Percentiles rank a stretch among this genome's conserved stretches.
Evolutionary conservation across 768 basidiomycete genomes (phyloP).

Genomic region (Hericium rajendrae): DNA sequence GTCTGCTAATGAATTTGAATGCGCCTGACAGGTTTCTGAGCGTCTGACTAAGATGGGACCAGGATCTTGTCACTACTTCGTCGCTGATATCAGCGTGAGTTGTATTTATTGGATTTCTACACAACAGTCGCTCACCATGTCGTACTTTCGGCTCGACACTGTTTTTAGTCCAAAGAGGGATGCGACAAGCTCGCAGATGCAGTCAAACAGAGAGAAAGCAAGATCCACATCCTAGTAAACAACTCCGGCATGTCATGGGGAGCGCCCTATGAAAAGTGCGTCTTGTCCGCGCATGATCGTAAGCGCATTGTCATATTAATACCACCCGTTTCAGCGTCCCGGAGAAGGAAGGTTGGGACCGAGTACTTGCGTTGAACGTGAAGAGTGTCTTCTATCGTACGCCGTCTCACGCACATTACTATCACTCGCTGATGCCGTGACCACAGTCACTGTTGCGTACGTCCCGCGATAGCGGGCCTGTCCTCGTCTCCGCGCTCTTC

Average conservation of each 20-base stretch:
- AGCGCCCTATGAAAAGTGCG: slow-evolving; percentile 45
- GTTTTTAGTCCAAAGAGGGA: slow-evolving; percentile 58
- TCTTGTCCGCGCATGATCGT: neutral
- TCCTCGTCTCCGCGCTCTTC: too few species aligned
- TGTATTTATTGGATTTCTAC: neutral
- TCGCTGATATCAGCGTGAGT: slow-evolving; percentile 65
- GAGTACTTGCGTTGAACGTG: slow-evolving; percentile 73
- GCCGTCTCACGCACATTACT: neutral
- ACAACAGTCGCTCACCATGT: neutral
- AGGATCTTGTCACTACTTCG: slow-evolving; percentile 61
- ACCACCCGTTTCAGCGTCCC: slow-evolving; percentile 34
- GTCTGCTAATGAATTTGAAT: slow-evolving; percentile 7
- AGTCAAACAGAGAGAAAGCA: slow-evolving; percentile 59
- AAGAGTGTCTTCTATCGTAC: slow-evolving; percentile 80
- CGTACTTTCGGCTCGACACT: neutral
- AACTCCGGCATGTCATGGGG: slow-evolving; percentile 81
- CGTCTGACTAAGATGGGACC: slow-evolving; percentile 53
- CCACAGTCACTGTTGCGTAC: slow-evolving; percentile 44
- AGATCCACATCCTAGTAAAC: slow-evolving; percentile 76
- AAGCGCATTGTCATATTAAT: neutral
- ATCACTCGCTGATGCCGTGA: neutral
- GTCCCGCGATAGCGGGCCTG: slow-evolving; percentile 2
- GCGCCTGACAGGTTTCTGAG: slow-evolving; percentile 29
- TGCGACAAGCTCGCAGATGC: slow-evolving; percentile 63
- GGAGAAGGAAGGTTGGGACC: slow-evolving; percentile 81